phyloP scores from a whole-genome alignment of 768 basidiomycete genomes.

The Russula dissimulans region DNA sequence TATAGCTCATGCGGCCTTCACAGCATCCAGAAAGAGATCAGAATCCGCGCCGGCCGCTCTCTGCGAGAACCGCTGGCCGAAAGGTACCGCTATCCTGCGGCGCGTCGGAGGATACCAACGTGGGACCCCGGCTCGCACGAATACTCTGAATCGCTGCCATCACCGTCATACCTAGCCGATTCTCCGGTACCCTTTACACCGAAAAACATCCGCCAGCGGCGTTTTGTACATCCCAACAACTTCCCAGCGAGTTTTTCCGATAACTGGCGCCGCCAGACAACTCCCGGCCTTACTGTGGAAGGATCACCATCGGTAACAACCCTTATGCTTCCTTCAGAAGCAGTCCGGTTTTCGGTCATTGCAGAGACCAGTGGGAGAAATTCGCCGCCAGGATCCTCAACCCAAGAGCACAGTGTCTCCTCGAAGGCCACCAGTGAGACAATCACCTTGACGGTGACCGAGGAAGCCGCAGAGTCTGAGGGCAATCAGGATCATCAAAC shows the following conservation, averaged over 20 bases:
- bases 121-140: not conserved
- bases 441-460: no score
- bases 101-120: conserved; percentile 9
- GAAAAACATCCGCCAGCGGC: not conserved
- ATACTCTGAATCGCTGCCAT: not conserved
- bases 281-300: not conserved
- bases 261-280: conserved; percentile 3
- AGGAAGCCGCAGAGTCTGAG: not conserved
- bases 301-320: not conserved
- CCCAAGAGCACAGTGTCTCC: not conserved
- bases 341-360: not conserved
- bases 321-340: not conserved
- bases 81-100: conserved; percentile 9
- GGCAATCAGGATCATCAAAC: not conserved
- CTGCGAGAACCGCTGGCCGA: not conserved
- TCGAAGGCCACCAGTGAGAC: not conserved
- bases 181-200: not conserved
- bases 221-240: not conserved
- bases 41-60: not conserved
- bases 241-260: not conserved
- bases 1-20: not conserved
- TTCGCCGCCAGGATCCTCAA: not conserved
- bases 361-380: not conserved
- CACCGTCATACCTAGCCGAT: not conserved
- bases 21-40: conserved; percentile 10